A percentile compares a stretch with the other conserved stretches of the same genome.
Conservation (phyloP, 2,329 filamentous ascomycete genomes). For the Fusarium xyrophilum region DNA sequence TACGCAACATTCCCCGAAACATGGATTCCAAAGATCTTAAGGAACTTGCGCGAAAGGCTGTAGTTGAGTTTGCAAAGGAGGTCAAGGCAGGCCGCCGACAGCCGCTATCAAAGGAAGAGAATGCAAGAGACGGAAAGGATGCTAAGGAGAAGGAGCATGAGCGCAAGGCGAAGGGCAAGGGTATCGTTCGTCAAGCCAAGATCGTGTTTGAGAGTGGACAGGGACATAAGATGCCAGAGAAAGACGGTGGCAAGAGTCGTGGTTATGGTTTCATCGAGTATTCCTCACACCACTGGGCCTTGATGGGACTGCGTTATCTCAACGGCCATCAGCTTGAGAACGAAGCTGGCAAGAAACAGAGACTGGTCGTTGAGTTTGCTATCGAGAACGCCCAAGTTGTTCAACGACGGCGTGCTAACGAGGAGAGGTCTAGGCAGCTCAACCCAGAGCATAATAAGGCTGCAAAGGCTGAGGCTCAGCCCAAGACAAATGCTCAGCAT, state of each 20-base stretch:
- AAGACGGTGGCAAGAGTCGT: conserved; percentile 79
- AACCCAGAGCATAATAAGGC: conserved; percentile 34
- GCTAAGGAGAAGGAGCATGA: conserved; percentile 81
- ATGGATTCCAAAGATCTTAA: conserved; percentile 89
- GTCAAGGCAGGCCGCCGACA: conserved; percentile 79
- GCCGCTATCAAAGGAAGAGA: conserved; percentile 88
- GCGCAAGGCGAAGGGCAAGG: conserved; percentile 81
- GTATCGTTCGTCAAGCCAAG: conserved; percentile 91
- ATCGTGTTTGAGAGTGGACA: conserved; percentile 89
- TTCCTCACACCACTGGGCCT: conserved; percentile 86
- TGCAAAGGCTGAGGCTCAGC: conserved; percentile 17
- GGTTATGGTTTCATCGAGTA: conserved; percentile 99
- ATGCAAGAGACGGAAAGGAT: conserved; percentile 77
- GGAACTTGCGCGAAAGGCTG: conserved; percentile 85
- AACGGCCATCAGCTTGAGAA: conserved; percentile 75
- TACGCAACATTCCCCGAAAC: conserved; percentile 88
- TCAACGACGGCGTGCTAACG: conserved; percentile 64
- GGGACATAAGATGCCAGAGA: conserved; percentile 82
- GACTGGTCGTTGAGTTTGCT: conserved; percentile 94
- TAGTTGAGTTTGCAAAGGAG: conserved; percentile 92
- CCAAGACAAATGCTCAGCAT: conserved; percentile 26
- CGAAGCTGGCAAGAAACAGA: conserved; percentile 78
- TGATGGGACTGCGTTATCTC: conserved; percentile 94
- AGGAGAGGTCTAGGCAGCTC: conserved; percentile 46
- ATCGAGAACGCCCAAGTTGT: conserved; percentile 98